Evolutionary conservation across 2,329 filamentous ascomycete species (phyloP), one percentile per base, ranked within the genome.

Genomic region (Xylaria sp.): DNA sequence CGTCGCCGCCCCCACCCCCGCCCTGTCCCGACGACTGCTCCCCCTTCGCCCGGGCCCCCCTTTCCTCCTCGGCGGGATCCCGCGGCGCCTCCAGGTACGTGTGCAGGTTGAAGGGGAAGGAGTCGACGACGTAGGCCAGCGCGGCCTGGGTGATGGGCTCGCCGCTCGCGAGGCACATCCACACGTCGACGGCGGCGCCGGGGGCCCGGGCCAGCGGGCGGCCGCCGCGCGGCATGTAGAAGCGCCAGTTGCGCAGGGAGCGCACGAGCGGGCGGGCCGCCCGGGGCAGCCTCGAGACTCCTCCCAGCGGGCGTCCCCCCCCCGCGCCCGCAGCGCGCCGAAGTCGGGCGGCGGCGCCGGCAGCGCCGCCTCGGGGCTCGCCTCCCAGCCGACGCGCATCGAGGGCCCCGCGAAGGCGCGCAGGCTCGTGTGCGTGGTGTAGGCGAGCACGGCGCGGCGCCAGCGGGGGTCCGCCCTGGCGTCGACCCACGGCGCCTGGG

Each of bases 71-170:
- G 19, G 24, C 21, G 8, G 50, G 17, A 7, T n/a, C 18, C 66
- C 69, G 48, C 73, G 67, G 59, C 57, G 59, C 26, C 49, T 26
- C 41, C 0, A 65, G 37, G 21, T 48, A 63, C 1, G 52, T 67
- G 67, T 88, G 80, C 37, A 87, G 67, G 44, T 85, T 78, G 70
- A 82, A 81, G 7, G 85, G 86, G 60, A 86, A 89, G 71, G 83
- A 83, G 68, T 90, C 87, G 24, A 76, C 75, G 9, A 88, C 71
- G 61, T 81, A 88, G 0, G 82, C 83, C 4, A 89, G 70, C 3
- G 76, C 76, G 6, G 76, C 78, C 62, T 87, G 80, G 2, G 81
- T 88, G 73, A 86, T 88, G 42, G 74, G 78, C 50, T 78, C 77
- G 0, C 78, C 76, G n/a, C 81, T 81, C 5, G 74, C 68, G 50